Evolutionary conservation across 2,329 filamentous ascomycete genomes (phyloP), one percentile per base, ranked within the genome.

Genomic region (Hypoxylon sp.): DNA sequence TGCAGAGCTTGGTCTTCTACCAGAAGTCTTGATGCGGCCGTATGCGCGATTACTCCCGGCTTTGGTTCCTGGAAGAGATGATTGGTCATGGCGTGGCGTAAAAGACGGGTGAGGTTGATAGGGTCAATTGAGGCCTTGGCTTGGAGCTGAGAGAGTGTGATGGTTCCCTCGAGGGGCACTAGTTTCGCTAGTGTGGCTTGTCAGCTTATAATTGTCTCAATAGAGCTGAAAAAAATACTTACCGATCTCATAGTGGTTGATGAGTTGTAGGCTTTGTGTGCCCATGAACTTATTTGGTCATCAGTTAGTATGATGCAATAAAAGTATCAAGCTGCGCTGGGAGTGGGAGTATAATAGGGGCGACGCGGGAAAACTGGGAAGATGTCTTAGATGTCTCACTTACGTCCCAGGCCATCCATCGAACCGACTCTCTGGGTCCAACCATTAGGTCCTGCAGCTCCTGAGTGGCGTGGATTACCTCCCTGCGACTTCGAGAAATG

Each of bases 51-150:
- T 2, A 81, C 67, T 0, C 84, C 83, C 0, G 84, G 83, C 4
- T 75, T 75, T 0, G 84, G 82, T 70, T 90, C 87, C 46, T 78
- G 73, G 76, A 90, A 89, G 63, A 90, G 81, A 10, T 80, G 79
- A 69, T 84, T 86, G 11, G 86, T 88, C 82, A 89, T 89, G 41
- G 84, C 86, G 74, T 88, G 83, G 6, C 87, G 84, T 28, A 87
- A 75, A 5, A 86, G 77, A 49, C 85, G 83, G 11, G 82, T 80
- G 17, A 87, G 78, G 71, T 87, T 86, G 67, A 83, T 79, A 28
- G 82, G 77, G 69, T 85, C 83, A 21, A 87, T 74, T 0, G 79
- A 71, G 0, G 83, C 84, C 68, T 82, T 83, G 48, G 77, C 69
- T 52, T 83, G 77, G 2, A 87, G 82, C 51, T 86, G 80, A 23